Base-by-base conservation (phyloP, 805 yeast genomes). In the Brettanomyces custersianus region DNA sequence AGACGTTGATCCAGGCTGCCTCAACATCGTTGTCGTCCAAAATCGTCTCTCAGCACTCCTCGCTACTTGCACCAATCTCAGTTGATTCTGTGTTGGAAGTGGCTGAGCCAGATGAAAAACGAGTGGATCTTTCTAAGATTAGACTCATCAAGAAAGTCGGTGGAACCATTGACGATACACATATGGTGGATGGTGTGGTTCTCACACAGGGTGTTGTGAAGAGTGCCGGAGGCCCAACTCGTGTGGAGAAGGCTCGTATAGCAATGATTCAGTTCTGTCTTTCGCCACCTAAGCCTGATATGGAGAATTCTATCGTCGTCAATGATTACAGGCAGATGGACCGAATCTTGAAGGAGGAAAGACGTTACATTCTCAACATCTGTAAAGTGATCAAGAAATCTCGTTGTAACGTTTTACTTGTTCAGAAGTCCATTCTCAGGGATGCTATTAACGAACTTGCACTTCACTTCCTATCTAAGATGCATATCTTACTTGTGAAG, bases 261-360 rank as follows among this genome's bases (percentile, higher is more conserved):
- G 97, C 83, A 20, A 72, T 83, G 54, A 74, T 83, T 53, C 99
- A 87, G 67, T 92, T 84, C 68, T 98, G 84, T 68, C 72, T 87
- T 43, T 85, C 95, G 16, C 96, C 96, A 18, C 96, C 96, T 46
- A 87, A 87, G 57, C 96, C 96, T 16, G 96, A 87, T 55, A 81
- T 94, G 81, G 98, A 92, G 65, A 92, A 92, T 61, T 90, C 88
- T 56, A 90, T 92, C 34, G 95, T 92, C 39, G 97, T 92, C 37
- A 92, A 84, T 55, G 99, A 92, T 61, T 92, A 92, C 67, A 77
- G 98, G 62, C 98, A 92, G 63, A 92, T 92, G 99, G 99, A 92
- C 63, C 92, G 90, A 66, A 92, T 92, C 49, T 70, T 92, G 56
- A 92, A 94, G 57, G 99, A 92, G 64, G 98, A 92, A 69, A 80